These are phyloP conservation scores for Anacardium occidentale DNA, from an alignment of 345 rosid genomes.

Conservation along the genomic window DNA sequence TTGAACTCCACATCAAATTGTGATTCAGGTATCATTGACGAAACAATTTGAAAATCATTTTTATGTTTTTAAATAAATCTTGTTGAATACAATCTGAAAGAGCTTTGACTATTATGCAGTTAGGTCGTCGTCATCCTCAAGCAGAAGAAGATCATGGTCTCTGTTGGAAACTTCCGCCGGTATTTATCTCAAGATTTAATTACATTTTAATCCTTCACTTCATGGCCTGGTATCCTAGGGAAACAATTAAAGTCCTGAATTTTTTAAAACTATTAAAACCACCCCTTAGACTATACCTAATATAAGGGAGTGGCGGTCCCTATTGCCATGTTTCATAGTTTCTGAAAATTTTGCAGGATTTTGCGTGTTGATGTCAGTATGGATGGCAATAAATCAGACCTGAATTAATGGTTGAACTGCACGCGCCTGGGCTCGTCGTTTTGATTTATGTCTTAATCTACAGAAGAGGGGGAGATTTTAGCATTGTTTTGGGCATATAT, in stretches of 20 bases:
- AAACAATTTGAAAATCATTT: too few relatives aligned
- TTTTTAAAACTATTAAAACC: too few relatives aligned
- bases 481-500: background rate
- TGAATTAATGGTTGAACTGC: background rate
- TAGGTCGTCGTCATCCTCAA: constrained; percentile 23
- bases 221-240: too few relatives aligned
- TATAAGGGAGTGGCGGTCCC: too few relatives aligned
- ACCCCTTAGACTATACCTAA: too few relatives aligned
- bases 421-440: background rate
- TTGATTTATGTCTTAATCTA: background rate
- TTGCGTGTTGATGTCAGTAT: background rate
- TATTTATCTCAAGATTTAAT: background rate
- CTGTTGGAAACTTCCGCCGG: constrained; percentile 24
- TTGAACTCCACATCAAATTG: constrained; percentile 79
- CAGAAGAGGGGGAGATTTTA: background rate
- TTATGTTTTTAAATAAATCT: too few relatives aligned
- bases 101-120: constrained; percentile 17
- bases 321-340: too few relatives aligned
- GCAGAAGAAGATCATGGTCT: constrained; percentile 13
- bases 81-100: background rate
- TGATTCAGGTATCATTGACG: constrained; percentile 84
- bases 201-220: too few relatives aligned
- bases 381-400: background rate
- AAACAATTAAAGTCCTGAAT: too few relatives aligned
- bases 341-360: constrained; percentile 18